Evolutionary conservation across 129 eudicot genomes (phyloP).

Genomic region (Sambucus nigra): DNA sequence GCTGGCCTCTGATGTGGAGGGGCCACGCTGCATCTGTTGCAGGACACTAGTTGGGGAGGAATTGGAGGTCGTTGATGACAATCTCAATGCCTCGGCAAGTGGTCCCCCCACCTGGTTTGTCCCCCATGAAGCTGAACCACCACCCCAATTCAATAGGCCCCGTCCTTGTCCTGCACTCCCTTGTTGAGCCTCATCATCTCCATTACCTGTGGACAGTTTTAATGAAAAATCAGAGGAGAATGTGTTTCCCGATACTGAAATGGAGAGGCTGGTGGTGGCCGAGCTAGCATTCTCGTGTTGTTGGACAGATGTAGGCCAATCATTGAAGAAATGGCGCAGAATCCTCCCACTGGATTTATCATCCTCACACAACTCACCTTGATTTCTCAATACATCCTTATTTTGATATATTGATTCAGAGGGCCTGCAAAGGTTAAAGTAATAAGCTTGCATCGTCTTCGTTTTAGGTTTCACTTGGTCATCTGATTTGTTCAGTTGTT

Average conservation of each 20-base stretch:
- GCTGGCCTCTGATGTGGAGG: constrained; percentile 45
- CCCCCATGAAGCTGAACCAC: constrained; percentile 52
- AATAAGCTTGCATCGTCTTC: too few relatives aligned
- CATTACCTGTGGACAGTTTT: constrained; percentile 55
- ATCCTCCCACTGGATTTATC: constrained; percentile 28
- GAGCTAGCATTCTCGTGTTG: constrained; percentile 26
- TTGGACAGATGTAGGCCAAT: constrained; percentile 57
- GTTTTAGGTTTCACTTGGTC: too few relatives aligned
- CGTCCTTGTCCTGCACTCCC: constrained; percentile 24
- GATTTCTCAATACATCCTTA: constrained; percentile 26
- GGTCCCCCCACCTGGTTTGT: constrained; percentile 58
- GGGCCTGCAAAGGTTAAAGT: constrained; percentile 45
- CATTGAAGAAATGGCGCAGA: constrained; percentile 70
- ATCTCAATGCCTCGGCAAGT: constrained; percentile 82
- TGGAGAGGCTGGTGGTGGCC: constrained; percentile 39
- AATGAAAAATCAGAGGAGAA: constrained; percentile 65
- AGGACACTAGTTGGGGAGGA: constrained; percentile 73
- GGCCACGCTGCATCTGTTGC: constrained; percentile 43
- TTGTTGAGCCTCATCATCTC: constrained; percentile 21
- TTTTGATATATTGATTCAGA: constrained; percentile 25
- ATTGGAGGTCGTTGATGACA: constrained; percentile 34
- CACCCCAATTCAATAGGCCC: constrained; percentile 37
- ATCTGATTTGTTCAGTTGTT: too few relatives aligned
- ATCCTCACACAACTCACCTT: constrained; percentile 13
- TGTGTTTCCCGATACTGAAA: constrained; percentile 45